Percentiles rank a stretch among this genome's conserved stretches.
Conservation (phyloP, 1,284 basidiomycete genomes). For the Ceratobasidium sp. region DNA sequence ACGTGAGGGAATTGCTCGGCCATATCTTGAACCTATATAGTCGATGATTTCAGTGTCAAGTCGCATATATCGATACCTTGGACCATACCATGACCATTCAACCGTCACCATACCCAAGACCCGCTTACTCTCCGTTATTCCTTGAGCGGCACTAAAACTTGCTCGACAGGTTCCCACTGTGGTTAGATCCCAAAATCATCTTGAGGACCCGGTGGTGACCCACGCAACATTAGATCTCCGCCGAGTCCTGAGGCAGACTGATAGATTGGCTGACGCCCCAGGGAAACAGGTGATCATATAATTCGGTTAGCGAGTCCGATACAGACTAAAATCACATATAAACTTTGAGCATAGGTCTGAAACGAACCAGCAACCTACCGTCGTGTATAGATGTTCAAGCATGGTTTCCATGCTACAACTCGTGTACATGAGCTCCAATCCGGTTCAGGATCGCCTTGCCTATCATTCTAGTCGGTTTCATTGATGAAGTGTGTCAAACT, state of each 20-base stretch:
- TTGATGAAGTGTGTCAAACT: no score
- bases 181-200: not conserved
- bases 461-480: no score
- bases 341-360: no score
- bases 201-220: conserved; percentile 1
- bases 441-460: no score
- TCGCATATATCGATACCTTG: not conserved
- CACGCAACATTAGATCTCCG: not conserved
- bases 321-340: no score
- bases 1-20: not conserved
- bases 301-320: not conserved
- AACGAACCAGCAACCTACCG: no score
- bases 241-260: not conserved
- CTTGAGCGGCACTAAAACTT: not conserved
- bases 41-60: not conserved
- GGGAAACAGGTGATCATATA: not conserved
- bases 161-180: not conserved
- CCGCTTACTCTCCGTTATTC: not conserved
- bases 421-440: not conserved
- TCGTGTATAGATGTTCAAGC: no score
- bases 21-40: conserved; percentile 11
- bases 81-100: not conserved
- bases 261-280: not conserved
- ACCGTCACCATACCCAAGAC: conserved; percentile 1
- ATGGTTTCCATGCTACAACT: no score